phyloP scores from a whole-genome alignment of 2,329 filamentous ascomycete genomes.

The Fusarium piperis region DNA sequence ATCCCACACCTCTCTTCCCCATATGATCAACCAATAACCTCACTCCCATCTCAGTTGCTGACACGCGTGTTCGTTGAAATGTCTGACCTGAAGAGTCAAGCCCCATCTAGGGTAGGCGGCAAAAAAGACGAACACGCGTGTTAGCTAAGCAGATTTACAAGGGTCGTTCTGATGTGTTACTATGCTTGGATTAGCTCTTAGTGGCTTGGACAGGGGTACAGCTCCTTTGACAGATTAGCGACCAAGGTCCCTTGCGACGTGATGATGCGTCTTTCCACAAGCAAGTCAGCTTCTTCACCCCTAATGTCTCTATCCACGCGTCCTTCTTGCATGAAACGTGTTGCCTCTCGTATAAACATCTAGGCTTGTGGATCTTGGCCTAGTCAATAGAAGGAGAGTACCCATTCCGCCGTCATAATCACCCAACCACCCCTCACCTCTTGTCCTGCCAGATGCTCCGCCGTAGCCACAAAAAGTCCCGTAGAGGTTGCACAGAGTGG shows the following conservation, averaged over 20 bases:
- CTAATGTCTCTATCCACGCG: background rate
- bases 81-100: background rate
- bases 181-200: accelerated
- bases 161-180: background rate
- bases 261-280: background rate
- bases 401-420: background rate
- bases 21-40: background rate
- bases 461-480: constrained; percentile 31
- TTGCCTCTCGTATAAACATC: background rate
- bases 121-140: constrained; percentile 18
- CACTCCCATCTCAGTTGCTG: background rate
- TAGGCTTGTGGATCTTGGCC: background rate
- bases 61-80: constrained; percentile 26
- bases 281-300: no score
- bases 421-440: background rate
- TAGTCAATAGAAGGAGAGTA: background rate
- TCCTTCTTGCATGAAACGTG: background rate
- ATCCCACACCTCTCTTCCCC: background rate
- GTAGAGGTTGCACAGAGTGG: constrained; percentile 29
- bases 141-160: background rate
- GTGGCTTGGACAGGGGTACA: background rate
- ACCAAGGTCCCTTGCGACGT: background rate
- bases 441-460: constrained; percentile 19
- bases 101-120: background rate
- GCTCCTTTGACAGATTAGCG: background rate